A percentile compares a stretch with the other conserved stretches of the same genome.
Evolutionary conservation across 2,329 filamentous ascomycete species (phyloP).

Genomic region (Albophoma yamanashiensis): DNA sequence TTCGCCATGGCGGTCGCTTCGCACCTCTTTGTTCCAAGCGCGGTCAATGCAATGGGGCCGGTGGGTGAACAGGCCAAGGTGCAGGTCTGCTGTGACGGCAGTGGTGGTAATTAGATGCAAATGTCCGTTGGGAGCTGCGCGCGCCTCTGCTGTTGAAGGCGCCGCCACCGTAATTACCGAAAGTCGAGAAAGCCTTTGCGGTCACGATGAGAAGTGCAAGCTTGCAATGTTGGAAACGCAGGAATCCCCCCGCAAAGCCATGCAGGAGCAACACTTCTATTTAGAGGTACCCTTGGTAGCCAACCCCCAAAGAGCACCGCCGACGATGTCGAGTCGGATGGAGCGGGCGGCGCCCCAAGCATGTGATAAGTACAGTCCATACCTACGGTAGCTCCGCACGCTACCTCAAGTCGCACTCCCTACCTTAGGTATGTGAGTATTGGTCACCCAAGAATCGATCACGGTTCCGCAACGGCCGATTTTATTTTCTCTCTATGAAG

Average conservation of each 20-base stretch:
- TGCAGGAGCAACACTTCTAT: not conserved
- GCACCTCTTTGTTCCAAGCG: not conserved
- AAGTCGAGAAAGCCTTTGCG: no score
- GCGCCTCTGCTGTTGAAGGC: not conserved
- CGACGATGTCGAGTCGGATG: not conserved
- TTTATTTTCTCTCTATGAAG: not conserved
- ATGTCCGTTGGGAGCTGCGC: not conserved
- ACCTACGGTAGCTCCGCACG: not conserved
- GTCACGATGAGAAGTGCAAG: not conserved
- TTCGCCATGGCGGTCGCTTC: constrained; percentile 19
- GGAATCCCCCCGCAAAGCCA: not conserved
- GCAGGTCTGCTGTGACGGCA: not conserved
- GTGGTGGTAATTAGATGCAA: no score
- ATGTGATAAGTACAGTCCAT: not conserved
- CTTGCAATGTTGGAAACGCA: not conserved
- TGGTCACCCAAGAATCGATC: not conserved
- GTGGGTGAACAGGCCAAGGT: not conserved
- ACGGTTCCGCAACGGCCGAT: not conserved
- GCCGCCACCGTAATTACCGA: not conserved
- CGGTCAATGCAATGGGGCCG: not conserved
- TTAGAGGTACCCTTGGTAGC: no score
- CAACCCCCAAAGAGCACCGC: not conserved
- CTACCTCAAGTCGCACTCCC: not conserved
- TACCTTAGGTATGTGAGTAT: not conserved
- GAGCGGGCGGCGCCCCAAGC: not conserved